Conservation (phyloP, 257 asterid species). For the Orobanche coerulescens region DNA sequence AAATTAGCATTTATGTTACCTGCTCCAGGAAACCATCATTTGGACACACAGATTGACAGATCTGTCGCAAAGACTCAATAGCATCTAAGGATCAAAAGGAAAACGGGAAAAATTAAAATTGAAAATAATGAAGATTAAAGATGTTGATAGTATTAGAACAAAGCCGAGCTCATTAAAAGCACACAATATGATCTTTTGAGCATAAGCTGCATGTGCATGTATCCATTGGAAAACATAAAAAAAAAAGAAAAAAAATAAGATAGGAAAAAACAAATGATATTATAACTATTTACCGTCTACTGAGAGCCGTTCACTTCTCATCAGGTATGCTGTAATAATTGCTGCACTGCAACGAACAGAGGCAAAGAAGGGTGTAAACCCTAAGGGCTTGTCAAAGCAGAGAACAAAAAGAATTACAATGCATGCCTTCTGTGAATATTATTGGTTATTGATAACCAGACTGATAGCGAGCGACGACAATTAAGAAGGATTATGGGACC, state of each 20-base stretch:
- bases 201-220: conserved; percentile 15
- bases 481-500: conserved; percentile 1
- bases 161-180: conserved; percentile 15
- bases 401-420: conserved; percentile 29
- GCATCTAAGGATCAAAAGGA: conserved; percentile 50
- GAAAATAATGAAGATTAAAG: not conserved
- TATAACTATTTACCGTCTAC: conserved; percentile 56
- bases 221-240: conserved; percentile 20
- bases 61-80: conserved; percentile 67
- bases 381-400: conserved; percentile 45
- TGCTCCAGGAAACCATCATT: conserved; percentile 96
- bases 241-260: not conserved
- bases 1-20: conserved; percentile 38
- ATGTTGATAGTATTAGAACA: not conserved
- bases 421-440: conserved; percentile 27
- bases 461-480: conserved; percentile 1
- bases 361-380: conserved; percentile 57
- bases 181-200: conserved; percentile 4
- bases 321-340: conserved; percentile 81
- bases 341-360: conserved; percentile 88
- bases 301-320: conserved; percentile 84
- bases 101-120: conserved; percentile 8
- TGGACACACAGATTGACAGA: conserved; percentile 74
- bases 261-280: not conserved
- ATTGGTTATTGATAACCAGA: conserved; percentile 12